Percentiles rank a stretch among this genome's conserved stretches.
Evolutionary conservation across 148 eudicot species (phyloP).

Genomic region (Rhododendron ferrugineum): DNA sequence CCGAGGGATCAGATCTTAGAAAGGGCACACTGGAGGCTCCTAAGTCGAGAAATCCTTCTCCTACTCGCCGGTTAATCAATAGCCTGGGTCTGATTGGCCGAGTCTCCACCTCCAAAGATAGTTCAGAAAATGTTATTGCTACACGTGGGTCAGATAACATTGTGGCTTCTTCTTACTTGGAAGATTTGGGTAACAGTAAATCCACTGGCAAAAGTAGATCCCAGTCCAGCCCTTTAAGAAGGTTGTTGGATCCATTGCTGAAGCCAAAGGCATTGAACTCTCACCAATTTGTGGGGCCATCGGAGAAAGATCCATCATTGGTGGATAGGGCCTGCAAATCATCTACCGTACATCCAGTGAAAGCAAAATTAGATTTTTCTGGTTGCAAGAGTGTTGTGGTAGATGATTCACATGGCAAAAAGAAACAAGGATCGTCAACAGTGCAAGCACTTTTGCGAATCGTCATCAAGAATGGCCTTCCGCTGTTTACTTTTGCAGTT

Average conservation of each 20-base stretch:
- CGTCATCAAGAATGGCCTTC: constrained; percentile 73
- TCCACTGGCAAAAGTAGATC: constrained; percentile 30
- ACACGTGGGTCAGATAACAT: constrained; percentile 28
- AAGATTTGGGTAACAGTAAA: constrained; percentile 30
- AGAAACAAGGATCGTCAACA: constrained; percentile 23
- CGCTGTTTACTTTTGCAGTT: constrained; percentile 71
- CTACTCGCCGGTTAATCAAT: constrained; percentile 54
- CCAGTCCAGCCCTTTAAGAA: constrained; percentile 74
- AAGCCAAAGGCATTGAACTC: constrained; percentile 46
- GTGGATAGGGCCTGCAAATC: constrained; percentile 20
- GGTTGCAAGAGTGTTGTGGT: constrained; percentile 13
- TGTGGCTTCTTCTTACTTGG: constrained; percentile 16
- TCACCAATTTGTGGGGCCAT: constrained; percentile 22
- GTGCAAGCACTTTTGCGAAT: constrained; percentile 71
- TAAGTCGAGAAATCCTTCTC: constrained; percentile 52
- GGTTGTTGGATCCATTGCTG: constrained; percentile 73
- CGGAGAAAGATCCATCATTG: constrained; percentile 29
- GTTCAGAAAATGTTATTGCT: constrained; percentile 28
- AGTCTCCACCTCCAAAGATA: constrained; percentile 42
- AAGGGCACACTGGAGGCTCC: constrained; percentile 22
- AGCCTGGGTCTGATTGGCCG: constrained; percentile 43
- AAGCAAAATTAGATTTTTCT: constrained; percentile 24
- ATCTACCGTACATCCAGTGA: constrained; percentile 21
- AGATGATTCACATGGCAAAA: constrained; percentile 20
- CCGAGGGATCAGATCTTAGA: constrained; percentile 23